These are phyloP conservation scores for Fomitopsis pinicola DNA, from an alignment of 1,284 basidiomycete species.

Conservation along the genomic window DNA sequence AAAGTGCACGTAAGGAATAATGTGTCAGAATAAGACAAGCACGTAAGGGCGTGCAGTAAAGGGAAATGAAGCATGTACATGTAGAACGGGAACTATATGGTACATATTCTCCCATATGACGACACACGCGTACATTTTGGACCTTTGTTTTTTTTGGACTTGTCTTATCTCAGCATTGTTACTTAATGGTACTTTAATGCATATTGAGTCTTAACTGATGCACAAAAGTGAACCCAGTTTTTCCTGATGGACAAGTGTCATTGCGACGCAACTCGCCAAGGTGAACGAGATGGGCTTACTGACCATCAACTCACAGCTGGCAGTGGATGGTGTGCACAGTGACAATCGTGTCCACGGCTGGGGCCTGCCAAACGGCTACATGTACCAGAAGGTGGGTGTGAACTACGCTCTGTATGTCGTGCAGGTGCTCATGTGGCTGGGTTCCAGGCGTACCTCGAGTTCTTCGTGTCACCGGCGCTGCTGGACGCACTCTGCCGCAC, in stretches of 20 bases:
- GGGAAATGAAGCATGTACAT: no score
- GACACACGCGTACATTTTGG: no score
- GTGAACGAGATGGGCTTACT: conserved; percentile 91
- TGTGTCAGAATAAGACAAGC: no score
- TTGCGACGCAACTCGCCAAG: conserved; percentile 74
- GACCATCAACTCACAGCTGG: conserved; percentile 98
- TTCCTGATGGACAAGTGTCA: conserved; percentile 82
- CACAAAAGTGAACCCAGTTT: no score
- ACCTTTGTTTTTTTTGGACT: no score
- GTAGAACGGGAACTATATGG: no score
- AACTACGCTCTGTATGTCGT: conserved; percentile 11
- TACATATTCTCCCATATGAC: no score
- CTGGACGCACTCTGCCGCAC: conserved; percentile 72
- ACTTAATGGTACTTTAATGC: no score
- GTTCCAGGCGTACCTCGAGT: conserved; percentile 91
- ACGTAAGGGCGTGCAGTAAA: no score
- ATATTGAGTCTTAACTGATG: no score
- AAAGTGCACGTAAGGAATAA: no score
- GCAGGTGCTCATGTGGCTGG: neutral
- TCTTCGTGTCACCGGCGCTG: conserved; percentile 46
- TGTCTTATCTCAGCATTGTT: no score
- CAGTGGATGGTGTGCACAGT: conserved; percentile 89
- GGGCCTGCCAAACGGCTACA: conserved; percentile 92
- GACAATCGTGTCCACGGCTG: conserved; percentile 89
- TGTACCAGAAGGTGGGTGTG: conserved; percentile 85